Percentiles rank a stretch among this genome's conserved stretches.
Evolutionary conservation across 2,329 filamentous ascomycete species (phyloP).

Genomic region (Aspergillus sp.): DNA sequence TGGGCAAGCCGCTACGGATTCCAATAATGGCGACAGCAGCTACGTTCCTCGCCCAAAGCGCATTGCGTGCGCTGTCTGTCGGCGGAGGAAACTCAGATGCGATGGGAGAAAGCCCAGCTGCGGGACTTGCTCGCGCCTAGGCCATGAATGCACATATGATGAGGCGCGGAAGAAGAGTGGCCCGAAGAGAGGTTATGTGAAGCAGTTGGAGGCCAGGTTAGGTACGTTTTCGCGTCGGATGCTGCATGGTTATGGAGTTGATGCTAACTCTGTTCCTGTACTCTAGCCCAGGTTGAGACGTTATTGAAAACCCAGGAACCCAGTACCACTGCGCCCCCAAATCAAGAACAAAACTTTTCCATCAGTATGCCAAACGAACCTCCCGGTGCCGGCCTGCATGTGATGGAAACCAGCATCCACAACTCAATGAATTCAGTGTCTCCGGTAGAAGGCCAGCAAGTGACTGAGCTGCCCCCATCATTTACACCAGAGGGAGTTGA

Average conservation of each 20-base stretch:
- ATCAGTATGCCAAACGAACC: conserved; percentile 29
- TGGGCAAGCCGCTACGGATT: conserved; percentile 33
- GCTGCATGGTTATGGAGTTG: background rate
- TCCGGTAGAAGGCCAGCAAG: conserved; percentile 24
- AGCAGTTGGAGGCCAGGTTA: conserved; percentile 86
- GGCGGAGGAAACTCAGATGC: conserved; percentile 88
- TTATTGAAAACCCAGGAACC: conserved; percentile 78
- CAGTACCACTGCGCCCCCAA: conserved; percentile 23
- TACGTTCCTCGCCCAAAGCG: conserved; percentile 81
- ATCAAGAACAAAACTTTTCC: conserved; percentile 23
- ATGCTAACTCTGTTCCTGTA: conserved; percentile 13
- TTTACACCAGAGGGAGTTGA: conserved; percentile 24
- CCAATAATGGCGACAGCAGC: conserved; percentile 47
- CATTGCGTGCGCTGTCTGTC: conserved; percentile 90
- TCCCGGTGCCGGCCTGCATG: conserved; percentile 23
- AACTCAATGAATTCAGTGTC: conserved; percentile 16
- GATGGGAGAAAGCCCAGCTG: conserved; percentile 83
- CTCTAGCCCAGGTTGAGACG: conserved; percentile 85
- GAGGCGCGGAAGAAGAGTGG: conserved; percentile 93
- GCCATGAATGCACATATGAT: conserved; percentile 86
- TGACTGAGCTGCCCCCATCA: conserved; percentile 19
- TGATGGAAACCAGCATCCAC: conserved; percentile 20
- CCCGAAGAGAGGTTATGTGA: conserved; percentile 91
- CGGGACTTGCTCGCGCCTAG: conserved; percentile 81
- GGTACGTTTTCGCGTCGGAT: conserved; percentile 58